A percentile compares a stretch with the other conserved stretches of the same genome.
Evolutionary conservation across 2,329 filamentous ascomycete species (phyloP).

Genomic region (Gremmenia infestans): DNA sequence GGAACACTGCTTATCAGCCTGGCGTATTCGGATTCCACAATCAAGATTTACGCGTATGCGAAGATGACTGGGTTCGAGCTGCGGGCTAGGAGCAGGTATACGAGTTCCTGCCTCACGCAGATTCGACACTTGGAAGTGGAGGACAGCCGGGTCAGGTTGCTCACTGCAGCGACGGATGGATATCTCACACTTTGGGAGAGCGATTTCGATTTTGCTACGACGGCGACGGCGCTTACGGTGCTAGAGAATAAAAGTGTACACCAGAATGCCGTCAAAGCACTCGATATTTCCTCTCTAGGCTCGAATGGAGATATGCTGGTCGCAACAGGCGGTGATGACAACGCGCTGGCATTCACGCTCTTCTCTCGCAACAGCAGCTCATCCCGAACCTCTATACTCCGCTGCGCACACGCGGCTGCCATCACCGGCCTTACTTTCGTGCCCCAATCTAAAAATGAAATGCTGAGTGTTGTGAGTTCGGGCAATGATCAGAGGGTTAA

Average conservation of each 20-base stretch:
- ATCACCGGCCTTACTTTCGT: constrained; percentile 52
- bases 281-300: constrained; percentile 42
- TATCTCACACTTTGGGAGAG: constrained; percentile 58
- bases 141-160: constrained; percentile 36
- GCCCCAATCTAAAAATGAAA: constrained; percentile 5
- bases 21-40: constrained; percentile 76
- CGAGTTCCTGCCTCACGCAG: constrained; percentile 72
- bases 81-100: constrained; percentile 55
- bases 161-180: constrained; percentile 80
- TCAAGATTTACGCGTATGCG: constrained; percentile 55
- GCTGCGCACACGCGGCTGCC: constrained; percentile 65
- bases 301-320: constrained; percentile 40
- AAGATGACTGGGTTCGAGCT: constrained; percentile 40
- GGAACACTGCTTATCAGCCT: constrained; percentile 54
- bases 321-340: constrained; percentile 83
- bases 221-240: constrained; percentile 1
- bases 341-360: constrained; percentile 61
- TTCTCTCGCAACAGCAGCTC: constrained; percentile 18
- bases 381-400: constrained; percentile 35
- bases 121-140: constrained; percentile 36
- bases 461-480: constrained; percentile 38
- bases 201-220: not conserved
- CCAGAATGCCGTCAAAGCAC: constrained; percentile 73
- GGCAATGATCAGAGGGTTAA: constrained; percentile 61
- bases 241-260: constrained; percentile 50